Evolutionary conservation across 2,329 filamentous ascomycete species (phyloP).

Genomic region (Coniochaeta sp.): DNA sequence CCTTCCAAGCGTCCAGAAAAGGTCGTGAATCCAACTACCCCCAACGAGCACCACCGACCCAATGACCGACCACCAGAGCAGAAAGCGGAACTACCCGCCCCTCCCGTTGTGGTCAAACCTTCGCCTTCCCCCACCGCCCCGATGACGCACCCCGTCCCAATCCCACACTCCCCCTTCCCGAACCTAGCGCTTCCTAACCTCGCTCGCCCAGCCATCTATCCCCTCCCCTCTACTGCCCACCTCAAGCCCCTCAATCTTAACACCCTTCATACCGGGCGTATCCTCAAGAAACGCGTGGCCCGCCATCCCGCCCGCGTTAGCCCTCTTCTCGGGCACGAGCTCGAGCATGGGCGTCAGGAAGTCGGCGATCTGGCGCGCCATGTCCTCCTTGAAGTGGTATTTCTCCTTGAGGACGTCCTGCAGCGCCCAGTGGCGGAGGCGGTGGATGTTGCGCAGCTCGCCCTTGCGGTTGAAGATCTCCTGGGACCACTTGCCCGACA

Average conservation of each 20-base stretch:
- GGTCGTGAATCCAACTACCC: no score
- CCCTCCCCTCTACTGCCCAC: slow-evolving; percentile 83
- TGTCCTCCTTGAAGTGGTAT: slow-evolving; percentile 85
- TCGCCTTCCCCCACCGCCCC: no score
- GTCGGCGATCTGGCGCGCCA: slow-evolving; percentile 68
- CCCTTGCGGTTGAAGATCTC: slow-evolving; percentile 99
- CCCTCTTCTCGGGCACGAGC: slow-evolving; percentile 76
- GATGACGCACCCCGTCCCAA: background rate
- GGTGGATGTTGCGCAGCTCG: slow-evolving; percentile 94
- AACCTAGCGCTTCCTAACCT: slow-evolving; percentile 72
- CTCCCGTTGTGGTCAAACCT: no score
- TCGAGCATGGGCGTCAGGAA: slow-evolving; percentile 91
- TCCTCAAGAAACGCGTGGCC: slow-evolving; percentile 76
- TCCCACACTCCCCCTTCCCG: background rate
- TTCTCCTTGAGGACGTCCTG: slow-evolving; percentile 92
- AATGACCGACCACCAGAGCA: no score
- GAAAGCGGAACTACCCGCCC: no score
- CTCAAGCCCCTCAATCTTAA: slow-evolving; percentile 64
- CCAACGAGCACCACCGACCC: no score
- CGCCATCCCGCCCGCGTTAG: slow-evolving; percentile 94
- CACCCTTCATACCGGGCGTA: slow-evolving; percentile 79
- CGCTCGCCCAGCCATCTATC: slow-evolving; percentile 87
- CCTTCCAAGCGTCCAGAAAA: no score
- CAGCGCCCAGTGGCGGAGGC: slow-evolving; percentile 90
- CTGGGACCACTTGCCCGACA: slow-evolving; percentile 93